Percentiles rank a stretch among this genome's conserved stretches.
Conservation (phyloP, 2,329 filamentous ascomycete genomes). For the Tolypocladium tropicale region DNA sequence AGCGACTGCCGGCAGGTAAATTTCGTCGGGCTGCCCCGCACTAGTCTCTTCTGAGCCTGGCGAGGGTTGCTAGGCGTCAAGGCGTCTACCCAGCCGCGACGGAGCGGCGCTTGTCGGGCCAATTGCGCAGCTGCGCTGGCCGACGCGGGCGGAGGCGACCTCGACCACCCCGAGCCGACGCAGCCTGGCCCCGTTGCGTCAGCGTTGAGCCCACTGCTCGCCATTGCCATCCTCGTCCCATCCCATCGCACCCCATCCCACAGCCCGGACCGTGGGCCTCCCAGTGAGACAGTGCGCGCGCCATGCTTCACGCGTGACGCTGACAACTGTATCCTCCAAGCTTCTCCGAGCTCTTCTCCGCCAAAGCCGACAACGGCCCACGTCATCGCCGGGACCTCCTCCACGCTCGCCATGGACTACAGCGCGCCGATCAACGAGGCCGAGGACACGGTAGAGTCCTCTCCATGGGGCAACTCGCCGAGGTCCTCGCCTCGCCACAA, state of each 20-base stretch:
- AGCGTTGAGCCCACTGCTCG: neutral
- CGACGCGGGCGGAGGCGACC: neutral
- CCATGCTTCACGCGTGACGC: slow-evolving; percentile 4
- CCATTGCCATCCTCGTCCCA: too few relatives aligned
- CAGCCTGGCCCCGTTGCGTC: neutral
- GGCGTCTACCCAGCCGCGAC: slow-evolving; percentile 8
- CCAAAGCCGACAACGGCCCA: neutral
- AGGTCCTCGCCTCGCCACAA: slow-evolving; percentile 38
- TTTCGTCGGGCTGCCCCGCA: slow-evolving; percentile 30
- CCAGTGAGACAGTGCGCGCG: neutral
- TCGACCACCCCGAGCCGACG: neutral
- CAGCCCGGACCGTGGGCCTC: neutral
- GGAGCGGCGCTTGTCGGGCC: slow-evolving; percentile 10
- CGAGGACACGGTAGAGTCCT: slow-evolving; percentile 41
- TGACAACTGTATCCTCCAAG: neutral
- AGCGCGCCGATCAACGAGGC: slow-evolving; percentile 43
- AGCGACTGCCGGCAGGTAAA: slow-evolving; percentile 11
- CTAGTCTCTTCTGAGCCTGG: slow-evolving; percentile 22
- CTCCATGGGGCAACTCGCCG: slow-evolving; percentile 47
- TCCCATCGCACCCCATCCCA: too few relatives aligned
- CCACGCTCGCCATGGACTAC: slow-evolving; percentile 41
- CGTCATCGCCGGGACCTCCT: slow-evolving; percentile 11
- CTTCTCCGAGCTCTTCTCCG: neutral
- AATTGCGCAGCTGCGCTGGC: neutral
- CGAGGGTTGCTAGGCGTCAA: slow-evolving; percentile 7